Conservation (phyloP, 345 rosid species). For the Pugionium dolabratum region DNA sequence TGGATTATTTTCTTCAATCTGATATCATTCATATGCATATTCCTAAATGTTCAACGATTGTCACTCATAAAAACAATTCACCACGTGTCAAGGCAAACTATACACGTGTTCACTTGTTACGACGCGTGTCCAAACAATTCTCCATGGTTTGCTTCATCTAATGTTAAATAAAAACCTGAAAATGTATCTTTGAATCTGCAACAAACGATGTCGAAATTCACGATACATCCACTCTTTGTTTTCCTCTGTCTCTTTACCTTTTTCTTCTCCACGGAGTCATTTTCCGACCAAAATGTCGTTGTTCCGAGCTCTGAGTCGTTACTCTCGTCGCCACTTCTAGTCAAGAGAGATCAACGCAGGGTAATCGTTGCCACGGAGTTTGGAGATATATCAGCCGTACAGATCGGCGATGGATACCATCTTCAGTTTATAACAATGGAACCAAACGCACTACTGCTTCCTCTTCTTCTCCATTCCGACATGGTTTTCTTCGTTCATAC, state of each 20-base stretch:
- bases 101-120: conserved; percentile 48
- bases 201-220: conserved; percentile 26
- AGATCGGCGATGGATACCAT: conserved; percentile 45
- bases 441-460: conserved; percentile 76
- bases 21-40: too few relatives aligned
- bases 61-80: too few relatives aligned
- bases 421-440: conserved; percentile 79
- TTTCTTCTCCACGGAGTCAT: conserved; percentile 17
- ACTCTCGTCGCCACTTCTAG: conserved; percentile 40
- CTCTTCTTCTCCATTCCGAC: conserved; percentile 76
- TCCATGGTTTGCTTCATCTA: conserved; percentile 14
- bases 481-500: conserved; percentile 81
- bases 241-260: conserved; percentile 8
- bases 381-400: conserved; percentile 63
- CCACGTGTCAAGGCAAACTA: too few relatives aligned
- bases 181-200: not conserved
- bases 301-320: conserved; percentile 2
- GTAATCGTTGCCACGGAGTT: conserved; percentile 50
- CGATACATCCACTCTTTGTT: conserved; percentile 14
- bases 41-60: too few relatives aligned
- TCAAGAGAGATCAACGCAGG: conserved; percentile 55
- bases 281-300: conserved; percentile 20
- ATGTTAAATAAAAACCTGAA: not conserved
- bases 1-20: too few relatives aligned
- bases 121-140: conserved; percentile 32